These are phyloP conservation scores for Euphorbia pulcherrima DNA, from an alignment of 345 rosid genomes.

Conservation along the genomic window DNA sequence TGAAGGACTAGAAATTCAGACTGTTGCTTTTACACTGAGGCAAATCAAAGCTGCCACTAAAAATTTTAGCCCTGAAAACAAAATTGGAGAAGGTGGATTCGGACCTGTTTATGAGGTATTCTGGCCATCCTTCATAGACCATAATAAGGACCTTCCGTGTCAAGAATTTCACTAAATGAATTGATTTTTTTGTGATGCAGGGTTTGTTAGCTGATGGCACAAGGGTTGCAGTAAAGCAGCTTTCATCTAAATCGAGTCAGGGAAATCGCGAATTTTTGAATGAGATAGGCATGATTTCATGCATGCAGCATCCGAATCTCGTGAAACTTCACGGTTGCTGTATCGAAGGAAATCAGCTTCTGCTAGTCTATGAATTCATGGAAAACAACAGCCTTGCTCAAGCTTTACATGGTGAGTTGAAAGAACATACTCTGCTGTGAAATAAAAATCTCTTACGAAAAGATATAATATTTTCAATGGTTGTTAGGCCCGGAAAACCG, in stretches of 20 bases:
- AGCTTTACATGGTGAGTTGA: constrained; percentile 10
- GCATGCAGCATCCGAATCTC: constrained; percentile 20
- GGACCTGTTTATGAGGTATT: constrained; percentile 62
- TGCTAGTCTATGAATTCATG: constrained; percentile 19
- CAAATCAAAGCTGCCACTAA: constrained; percentile 53
- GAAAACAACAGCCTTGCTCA: constrained; percentile 20
- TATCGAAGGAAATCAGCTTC: constrained; percentile 14
- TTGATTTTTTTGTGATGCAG: no score
- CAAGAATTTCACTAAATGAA: no score
- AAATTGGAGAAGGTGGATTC: constrained; percentile 69
- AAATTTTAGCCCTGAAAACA: constrained; percentile 45
- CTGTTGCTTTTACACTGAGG: constrained; percentile 36
- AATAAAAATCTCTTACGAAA: not conserved
- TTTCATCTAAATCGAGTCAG: constrained; percentile 19
- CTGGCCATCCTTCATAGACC: no score
- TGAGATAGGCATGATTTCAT: constrained; percentile 20
- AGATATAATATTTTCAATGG: not conserved
- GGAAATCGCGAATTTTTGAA: constrained; percentile 24
- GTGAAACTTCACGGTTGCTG: constrained; percentile 20
- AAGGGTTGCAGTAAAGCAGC: constrained; percentile 17
- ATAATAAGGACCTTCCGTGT: no score
- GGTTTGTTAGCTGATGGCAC: constrained; percentile 18
- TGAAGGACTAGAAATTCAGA: constrained; percentile 20
- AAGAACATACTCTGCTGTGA: not conserved
- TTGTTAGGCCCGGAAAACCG: not conserved